These are phyloP conservation scores for Lyophyllum semitale DNA, from an alignment of 768 basidiomycete species.

Conservation along the genomic window DNA sequence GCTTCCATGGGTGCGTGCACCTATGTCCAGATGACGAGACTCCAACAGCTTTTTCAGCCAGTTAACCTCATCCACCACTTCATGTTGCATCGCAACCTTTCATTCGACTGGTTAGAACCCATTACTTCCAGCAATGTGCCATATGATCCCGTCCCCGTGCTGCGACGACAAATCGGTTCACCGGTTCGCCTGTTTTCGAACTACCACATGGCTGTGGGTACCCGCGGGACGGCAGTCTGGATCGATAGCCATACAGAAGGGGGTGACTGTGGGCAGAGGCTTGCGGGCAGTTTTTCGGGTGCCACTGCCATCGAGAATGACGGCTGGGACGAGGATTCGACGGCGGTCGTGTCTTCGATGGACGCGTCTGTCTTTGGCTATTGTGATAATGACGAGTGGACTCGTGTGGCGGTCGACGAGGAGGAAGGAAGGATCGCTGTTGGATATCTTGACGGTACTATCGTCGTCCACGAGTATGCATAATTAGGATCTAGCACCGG, in stretches of 20 bases:
- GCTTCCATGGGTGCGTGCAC: slow-evolving; percentile 52
- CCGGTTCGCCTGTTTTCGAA: slow-evolving; percentile 60
- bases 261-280: slow-evolving; percentile 55
- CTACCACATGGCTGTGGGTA: slow-evolving; percentile 55
- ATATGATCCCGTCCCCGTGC: slow-evolving; percentile 39
- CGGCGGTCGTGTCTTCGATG: slow-evolving; percentile 27
- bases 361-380: slow-evolving; percentile 46
- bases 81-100: slow-evolving; percentile 45
- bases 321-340: slow-evolving; percentile 24
- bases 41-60: slow-evolving; percentile 35
- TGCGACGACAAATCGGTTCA: slow-evolving; percentile 45
- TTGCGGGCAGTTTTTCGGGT: slow-evolving; percentile 44
- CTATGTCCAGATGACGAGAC: background rate
- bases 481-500: slow-evolving; percentile 16
- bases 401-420: slow-evolving; percentile 46
- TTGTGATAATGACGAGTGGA: slow-evolving; percentile 52
- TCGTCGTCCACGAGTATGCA: slow-evolving; percentile 53
- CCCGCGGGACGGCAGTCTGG: slow-evolving; percentile 66
- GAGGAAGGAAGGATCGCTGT: slow-evolving; percentile 47
- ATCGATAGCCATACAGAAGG: slow-evolving; percentile 63
- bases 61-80: slow-evolving; percentile 71
- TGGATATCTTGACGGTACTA: slow-evolving; percentile 45
- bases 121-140: slow-evolving; percentile 43
- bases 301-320: slow-evolving; percentile 12
- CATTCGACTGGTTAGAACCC: slow-evolving; percentile 27